Evolutionary conservation across 495 filamentous ascomycete species (phyloP).

Genomic region (Hyphodiscus hymeniophilus): DNA sequence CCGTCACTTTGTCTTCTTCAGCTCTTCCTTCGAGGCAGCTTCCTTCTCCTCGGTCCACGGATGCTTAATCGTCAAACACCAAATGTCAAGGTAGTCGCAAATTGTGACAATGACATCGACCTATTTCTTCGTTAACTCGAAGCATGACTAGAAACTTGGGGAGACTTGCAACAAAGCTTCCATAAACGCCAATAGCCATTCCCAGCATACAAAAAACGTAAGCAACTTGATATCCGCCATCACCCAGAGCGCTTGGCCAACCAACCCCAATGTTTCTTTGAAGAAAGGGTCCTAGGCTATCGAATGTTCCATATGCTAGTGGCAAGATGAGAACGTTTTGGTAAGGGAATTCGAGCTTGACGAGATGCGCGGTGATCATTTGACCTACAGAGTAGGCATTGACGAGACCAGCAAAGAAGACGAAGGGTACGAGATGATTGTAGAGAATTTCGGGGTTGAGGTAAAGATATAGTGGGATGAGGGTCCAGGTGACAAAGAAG

Average conservation of each 20-base stretch:
- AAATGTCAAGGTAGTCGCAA: constrained; percentile 96
- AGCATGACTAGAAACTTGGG: background rate
- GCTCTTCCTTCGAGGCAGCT: constrained; percentile 15
- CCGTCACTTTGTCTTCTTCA: background rate
- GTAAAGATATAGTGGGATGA: constrained; percentile 69
- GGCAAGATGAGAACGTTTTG: constrained; percentile 68
- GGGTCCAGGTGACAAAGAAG: constrained; percentile 63
- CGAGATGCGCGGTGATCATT: constrained; percentile 90
- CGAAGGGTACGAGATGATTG: constrained; percentile 78
- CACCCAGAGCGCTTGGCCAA: constrained; percentile 73
- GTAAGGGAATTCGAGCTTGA: constrained; percentile 78
- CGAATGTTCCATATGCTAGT: constrained; percentile 63
- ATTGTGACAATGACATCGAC: constrained; percentile 92
- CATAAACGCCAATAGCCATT: constrained; percentile 75
- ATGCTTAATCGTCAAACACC: constrained; percentile 95
- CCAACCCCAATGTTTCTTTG: constrained; percentile 52
- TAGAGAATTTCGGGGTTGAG: constrained; percentile 77
- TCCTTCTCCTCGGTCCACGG: constrained; percentile 38
- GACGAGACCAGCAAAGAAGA: constrained; percentile 74
- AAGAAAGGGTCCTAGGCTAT: constrained; percentile 63
- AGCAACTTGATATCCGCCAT: constrained; percentile 69
- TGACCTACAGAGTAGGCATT: constrained; percentile 92
- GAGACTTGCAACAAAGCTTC: constrained; percentile 73
- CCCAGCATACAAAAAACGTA: constrained; percentile 83
- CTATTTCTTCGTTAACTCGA: constrained; percentile 24